Percentiles rank a stretch among this genome's conserved stretches.
These are phyloP conservation scores for Gossypium thurberi DNA, from an alignment of 345 rosid species.

Conservation along the genomic window DNA sequence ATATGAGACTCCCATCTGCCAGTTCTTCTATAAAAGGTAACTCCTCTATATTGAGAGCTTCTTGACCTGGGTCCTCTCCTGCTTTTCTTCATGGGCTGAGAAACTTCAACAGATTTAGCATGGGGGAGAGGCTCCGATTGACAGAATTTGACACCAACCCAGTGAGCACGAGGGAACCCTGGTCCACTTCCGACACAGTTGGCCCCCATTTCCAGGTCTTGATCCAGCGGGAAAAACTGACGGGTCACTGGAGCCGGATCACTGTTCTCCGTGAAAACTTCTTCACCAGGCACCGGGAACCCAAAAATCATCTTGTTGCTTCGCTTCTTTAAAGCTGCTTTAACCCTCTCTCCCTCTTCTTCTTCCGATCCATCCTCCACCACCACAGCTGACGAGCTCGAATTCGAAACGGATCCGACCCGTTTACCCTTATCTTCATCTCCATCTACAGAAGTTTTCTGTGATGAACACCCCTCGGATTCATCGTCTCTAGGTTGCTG, in stretches of 20 bases:
- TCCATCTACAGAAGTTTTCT: conserved; percentile 27
- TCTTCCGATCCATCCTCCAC: conserved; percentile 79
- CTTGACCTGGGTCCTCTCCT: conserved; percentile 93
- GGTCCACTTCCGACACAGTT: conserved; percentile 19
- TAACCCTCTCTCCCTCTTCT: conserved; percentile 35
- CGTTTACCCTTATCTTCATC: conserved; percentile 61
- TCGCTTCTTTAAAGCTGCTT: conserved; percentile 23
- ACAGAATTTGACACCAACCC: conserved; percentile 61
- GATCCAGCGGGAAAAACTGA: conserved; percentile 71
- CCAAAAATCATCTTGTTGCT: conserved; percentile 53
- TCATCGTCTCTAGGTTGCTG: conserved; percentile 35
- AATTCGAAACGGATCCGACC: conserved; percentile 65
- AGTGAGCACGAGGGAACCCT: conserved; percentile 58
- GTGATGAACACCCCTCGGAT: conserved; percentile 46
- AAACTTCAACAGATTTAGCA: conserved; percentile 32
- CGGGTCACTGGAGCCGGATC: conserved; percentile 59
- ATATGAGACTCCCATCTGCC: conserved; percentile 99
- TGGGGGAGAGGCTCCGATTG: conserved; percentile 46
- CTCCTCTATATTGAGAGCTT: conserved; percentile 96
- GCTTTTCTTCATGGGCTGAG: conserved; percentile 77
- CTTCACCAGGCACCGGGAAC: conserved; percentile 27
- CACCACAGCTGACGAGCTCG: conserved; percentile 79
- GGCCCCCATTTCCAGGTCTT: conserved; percentile 37
- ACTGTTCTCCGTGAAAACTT: conserved; percentile 24
- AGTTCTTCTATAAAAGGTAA: conserved; percentile 91